Base-by-base conservation (phyloP, 2,329 filamentous ascomycete genomes). In the Gnomoniopsis sp. region DNA sequence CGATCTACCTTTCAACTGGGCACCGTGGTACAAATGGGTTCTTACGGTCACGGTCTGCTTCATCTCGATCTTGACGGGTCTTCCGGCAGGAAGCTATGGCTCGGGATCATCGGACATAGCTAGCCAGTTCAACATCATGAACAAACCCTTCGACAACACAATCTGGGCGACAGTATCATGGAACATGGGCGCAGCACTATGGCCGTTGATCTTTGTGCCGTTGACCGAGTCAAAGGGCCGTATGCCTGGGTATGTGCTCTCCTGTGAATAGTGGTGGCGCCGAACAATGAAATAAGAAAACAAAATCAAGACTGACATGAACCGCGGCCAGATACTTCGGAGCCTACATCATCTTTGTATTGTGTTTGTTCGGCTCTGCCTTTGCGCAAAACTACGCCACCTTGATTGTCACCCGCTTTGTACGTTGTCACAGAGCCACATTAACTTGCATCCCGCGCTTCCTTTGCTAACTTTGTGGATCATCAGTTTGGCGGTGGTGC, bases 1-100 rank as follows among this genome's bases (percentile, higher is more conserved):
- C 0, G 66, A 75, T n/a, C 81, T 81, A 33, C 79, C 79, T 0
- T 77, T 75, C 65, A 83, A 83, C 66, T 84, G 80, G 77, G 71
- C 79, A 0, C 67, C 65, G 1, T 78, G 75, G 73, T 69, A 70
- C 57, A 83, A 83, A 65, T 66, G 72, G 8, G 62, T 80, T 43
- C 49, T 59, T 15, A 59, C 57, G 6, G 53, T 59, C 15, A 53
- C 57, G 30, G 43, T 59, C 19, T 59, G 57, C 43, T 59, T 59
- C 34, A 48, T 59, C 3, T 59, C 57, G 8, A 56, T 59, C 33
- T 48, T 59, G 33, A 56, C 57, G 10, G 53, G 53, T 8, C 53
- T 59, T 3, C 57, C 57, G 17, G 57, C 57, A 3, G 53, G 58
- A 11, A 60, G 58, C 11, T 60, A 57, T 33, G 55, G 54, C n/a